These are phyloP conservation scores for Lactarius hatsudake DNA, from an alignment of 768 basidiomycete genomes.

Conservation along the genomic window DNA sequence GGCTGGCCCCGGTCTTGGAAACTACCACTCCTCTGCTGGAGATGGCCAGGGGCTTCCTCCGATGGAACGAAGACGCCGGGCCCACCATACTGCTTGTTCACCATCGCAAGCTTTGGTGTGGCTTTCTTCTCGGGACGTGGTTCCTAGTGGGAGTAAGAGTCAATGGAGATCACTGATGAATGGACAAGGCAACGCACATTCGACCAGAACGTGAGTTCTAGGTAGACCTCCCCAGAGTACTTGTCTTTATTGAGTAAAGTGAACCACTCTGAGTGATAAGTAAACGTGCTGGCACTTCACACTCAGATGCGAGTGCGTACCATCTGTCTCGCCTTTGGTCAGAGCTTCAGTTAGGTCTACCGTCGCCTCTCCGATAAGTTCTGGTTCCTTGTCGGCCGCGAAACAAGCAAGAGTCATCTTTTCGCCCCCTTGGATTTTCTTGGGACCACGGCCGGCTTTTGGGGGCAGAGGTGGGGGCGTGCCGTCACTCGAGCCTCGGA, in stretches of 20 bases:
- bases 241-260: slow-evolving; percentile 85
- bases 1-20: slow-evolving; percentile 39
- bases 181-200: slow-evolving; percentile 54
- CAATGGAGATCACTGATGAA: not conserved
- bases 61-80: slow-evolving; percentile 69
- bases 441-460: slow-evolving; percentile 44
- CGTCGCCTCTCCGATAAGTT: slow-evolving; percentile 87
- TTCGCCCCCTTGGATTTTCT: slow-evolving; percentile 66
- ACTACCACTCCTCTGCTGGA: slow-evolving; percentile 35
- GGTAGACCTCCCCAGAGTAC: slow-evolving; percentile 92
- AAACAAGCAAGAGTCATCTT: slow-evolving; percentile 82
- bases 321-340: slow-evolving; percentile 95
- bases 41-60: slow-evolving; percentile 24
- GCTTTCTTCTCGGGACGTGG: slow-evolving; percentile 72
- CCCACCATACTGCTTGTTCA: slow-evolving; percentile 68
- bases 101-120: slow-evolving; percentile 47
- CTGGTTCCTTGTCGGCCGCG: slow-evolving; percentile 96
- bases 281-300: slow-evolving; percentile 19
- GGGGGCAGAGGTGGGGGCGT: slow-evolving; percentile 70
- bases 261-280: slow-evolving; percentile 79
- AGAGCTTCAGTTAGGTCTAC: slow-evolving; percentile 88
- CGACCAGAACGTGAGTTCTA: slow-evolving; percentile 97
- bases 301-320: slow-evolving; percentile 44
- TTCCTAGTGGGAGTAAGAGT: slow-evolving; percentile 47
- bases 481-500: slow-evolving; percentile 22